These are phyloP conservation scores for Colletotrichum destructivum DNA, from an alignment of 2,329 filamentous ascomycete species.

Conservation along the genomic window DNA sequence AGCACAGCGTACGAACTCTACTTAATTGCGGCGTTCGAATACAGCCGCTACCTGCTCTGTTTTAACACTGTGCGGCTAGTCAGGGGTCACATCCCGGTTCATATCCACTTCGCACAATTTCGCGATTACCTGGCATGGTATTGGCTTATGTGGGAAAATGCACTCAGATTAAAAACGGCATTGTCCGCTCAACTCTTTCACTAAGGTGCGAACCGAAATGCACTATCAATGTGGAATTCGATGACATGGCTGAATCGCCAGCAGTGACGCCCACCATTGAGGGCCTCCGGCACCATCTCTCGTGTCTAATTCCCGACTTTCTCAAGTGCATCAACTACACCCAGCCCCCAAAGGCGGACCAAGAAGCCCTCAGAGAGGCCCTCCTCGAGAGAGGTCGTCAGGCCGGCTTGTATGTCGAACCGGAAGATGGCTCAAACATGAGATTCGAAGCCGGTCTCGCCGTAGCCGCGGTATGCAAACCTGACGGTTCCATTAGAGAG, in stretches of 20 bases:
- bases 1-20: background rate
- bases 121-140: background rate
- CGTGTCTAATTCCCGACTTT: constrained; percentile 20
- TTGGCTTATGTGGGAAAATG: background rate
- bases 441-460: constrained; percentile 28
- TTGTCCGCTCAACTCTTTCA: background rate
- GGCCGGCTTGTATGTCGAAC: background rate
- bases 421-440: constrained; percentile 28
- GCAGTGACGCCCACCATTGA: background rate
- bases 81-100: background rate
- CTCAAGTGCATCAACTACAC: constrained; percentile 19
- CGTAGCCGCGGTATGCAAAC: constrained; percentile 22
- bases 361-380: constrained; percentile 8
- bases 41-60: background rate
- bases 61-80: background rate
- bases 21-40: background rate
- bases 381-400: constrained; percentile 18
- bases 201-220: background rate
- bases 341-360: background rate
- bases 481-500: background rate
- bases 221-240: background rate
- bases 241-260: constrained; percentile 6
- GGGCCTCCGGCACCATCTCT: constrained; percentile 13
- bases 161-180: background rate
- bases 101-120: background rate